Percentiles rank a stretch among this genome's conserved stretches.
Conservation (phyloP, 441 rosid genomes). For the Euphorbia schlechtendalii region DNA sequence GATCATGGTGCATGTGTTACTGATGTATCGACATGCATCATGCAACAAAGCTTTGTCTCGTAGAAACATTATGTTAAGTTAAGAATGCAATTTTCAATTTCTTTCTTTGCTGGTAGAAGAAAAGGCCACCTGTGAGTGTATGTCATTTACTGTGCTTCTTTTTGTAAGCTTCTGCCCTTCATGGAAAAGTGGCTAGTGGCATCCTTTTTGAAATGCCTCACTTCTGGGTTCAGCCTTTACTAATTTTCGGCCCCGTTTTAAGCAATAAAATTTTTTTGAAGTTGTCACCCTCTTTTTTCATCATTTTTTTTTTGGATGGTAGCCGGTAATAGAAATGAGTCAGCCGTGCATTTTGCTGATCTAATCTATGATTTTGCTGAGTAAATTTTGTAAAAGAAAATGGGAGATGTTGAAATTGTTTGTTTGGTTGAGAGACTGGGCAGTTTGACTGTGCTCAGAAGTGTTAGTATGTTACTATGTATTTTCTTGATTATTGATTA, state of each 20-base stretch:
- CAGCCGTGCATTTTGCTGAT: too few species aligned
- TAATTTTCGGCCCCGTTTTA: constrained; percentile 8
- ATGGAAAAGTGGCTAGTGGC: constrained; percentile 32
- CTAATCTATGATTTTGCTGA: too few species aligned
- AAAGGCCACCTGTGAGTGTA: constrained; percentile 25
- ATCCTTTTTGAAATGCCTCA: constrained; percentile 22
- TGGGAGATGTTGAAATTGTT: too few species aligned
- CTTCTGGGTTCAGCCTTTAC: constrained; percentile 22
- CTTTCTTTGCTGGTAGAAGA: constrained; percentile 19
- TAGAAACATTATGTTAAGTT: constrained; percentile 36
- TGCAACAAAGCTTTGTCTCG: constrained; percentile 37
- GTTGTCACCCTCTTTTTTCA: background rate
- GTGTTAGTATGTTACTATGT: too few species aligned
- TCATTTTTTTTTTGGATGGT: too few species aligned
- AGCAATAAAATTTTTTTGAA: constrained; percentile 4
- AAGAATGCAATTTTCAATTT: constrained; percentile 11
- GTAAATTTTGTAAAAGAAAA: too few species aligned
- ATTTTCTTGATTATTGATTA: too few species aligned
- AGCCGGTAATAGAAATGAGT: too few species aligned
- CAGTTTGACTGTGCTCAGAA: too few species aligned
- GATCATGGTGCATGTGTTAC: constrained; percentile 36
- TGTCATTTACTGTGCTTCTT: constrained; percentile 7
- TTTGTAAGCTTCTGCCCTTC: constrained; percentile 14
- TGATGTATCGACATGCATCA: too few species aligned
- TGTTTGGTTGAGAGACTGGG: too few species aligned